Percentiles rank a stretch among this genome's conserved stretches.
These are phyloP conservation scores for Anthoceros angustus DNA, from an alignment of 225 moss, liverwort and hornwort genomes.

Conservation along the genomic window DNA sequence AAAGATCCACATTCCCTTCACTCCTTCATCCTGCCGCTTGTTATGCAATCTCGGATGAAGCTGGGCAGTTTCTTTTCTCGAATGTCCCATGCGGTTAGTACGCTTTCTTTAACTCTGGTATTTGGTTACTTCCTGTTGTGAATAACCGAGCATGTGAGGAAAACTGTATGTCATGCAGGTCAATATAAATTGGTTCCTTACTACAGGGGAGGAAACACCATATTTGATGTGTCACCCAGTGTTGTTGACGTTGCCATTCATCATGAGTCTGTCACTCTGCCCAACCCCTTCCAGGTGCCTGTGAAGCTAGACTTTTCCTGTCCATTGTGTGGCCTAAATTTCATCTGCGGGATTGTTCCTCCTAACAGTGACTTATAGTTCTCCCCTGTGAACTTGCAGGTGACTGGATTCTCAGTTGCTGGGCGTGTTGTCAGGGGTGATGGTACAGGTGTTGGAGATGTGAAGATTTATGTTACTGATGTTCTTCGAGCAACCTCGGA, in stretches of 20 bases:
- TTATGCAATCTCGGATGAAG: conserved; percentile 47
- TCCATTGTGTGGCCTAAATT: neutral
- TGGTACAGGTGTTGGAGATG: conserved; percentile 55
- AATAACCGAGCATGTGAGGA: no score
- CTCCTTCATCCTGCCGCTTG: conserved; percentile 46
- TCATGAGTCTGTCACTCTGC: conserved; percentile 48
- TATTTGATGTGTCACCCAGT: conserved; percentile 70
- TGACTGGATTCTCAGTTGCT: conserved; percentile 81
- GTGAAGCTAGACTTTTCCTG: neutral
- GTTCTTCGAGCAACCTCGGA: conserved; percentile 52
- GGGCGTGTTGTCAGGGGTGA: conserved; percentile 58
- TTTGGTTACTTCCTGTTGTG: no score
- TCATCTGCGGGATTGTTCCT: neutral
- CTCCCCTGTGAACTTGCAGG: conserved; percentile 21
- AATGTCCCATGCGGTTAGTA: conserved; percentile 55
- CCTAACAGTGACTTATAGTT: neutral
- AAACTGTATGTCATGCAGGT: conserved; percentile 16
- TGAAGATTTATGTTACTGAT: conserved; percentile 53
- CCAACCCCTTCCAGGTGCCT: conserved; percentile 44
- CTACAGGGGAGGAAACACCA: conserved; percentile 67
- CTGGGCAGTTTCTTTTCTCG: conserved; percentile 54
- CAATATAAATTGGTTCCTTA: conserved; percentile 51
- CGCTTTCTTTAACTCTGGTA: neutral
- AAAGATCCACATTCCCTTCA: conserved; percentile 33
- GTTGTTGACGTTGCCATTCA: conserved; percentile 39